Evolutionary conservation across 192 early-diverging fungal genomes (phyloP), one percentile per base, ranked within the genome.

Genomic region (Coemansia sp.): DNA sequence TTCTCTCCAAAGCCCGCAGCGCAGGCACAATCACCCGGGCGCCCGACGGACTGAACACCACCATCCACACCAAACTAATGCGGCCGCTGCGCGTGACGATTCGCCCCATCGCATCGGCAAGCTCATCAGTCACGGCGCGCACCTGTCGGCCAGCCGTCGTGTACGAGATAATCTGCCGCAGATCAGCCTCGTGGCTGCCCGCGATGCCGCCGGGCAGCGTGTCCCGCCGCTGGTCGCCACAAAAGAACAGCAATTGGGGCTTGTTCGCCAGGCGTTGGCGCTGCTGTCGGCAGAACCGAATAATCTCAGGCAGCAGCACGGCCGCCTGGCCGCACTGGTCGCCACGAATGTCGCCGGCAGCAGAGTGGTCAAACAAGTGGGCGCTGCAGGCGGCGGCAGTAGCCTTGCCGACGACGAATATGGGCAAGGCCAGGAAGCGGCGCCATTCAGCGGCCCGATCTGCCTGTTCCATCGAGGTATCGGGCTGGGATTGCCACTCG

Each of bases 21-120:
- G 63, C 29, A 20, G 72, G 65, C 14, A 44, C 43, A 1, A 75
- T 61, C 23, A 52, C 72, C 0, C 72, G 65, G 11, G 67, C 72
- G 0, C 72, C 72, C 12, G 72, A 75, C 2, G 72, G 72, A 35
- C 72, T 75, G 39, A 75, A 75, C 30, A 67, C 17, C 53, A 64
- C 72, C 51, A 75, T 45, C 64, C 72, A 75, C 17, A 68, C 27
- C 17, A 42, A 20, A 42, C 38, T 25, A 36, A 10, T 11, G 8
- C 15, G 27, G 36, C 21, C 9, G 22, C 28, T 15, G 0, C 8
- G 14, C 21, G 17, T 7, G 32, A 10, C 20, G 23, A 58, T 62
- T 29, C 41, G 53, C 5, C 22, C 29, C 5, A 67, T 15, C 11
- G 53, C 55, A 5, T 27, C 57, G 7, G 26, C n/a, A 21, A 75